phyloP scores from a whole-genome alignment of 805 yeast species.

The Wilhelminamyces savonicus region DNA sequence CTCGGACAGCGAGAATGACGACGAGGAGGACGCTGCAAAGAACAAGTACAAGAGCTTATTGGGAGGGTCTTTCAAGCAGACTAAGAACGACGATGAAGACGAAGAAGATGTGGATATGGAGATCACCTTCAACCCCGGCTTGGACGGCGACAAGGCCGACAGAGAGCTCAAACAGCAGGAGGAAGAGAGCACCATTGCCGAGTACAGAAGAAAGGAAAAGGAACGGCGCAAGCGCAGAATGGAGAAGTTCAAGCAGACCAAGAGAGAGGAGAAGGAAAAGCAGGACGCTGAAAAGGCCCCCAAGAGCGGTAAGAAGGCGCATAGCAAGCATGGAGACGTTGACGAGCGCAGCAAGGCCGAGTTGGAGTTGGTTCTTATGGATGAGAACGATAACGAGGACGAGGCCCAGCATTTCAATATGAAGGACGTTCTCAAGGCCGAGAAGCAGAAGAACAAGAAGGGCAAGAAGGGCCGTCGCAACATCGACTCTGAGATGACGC shows the following conservation, averaged over 20 bases:
- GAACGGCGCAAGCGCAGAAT: conserved; percentile 85
- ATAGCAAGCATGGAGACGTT: conserved; percentile 1
- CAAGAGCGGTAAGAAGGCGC: conserved; percentile 6
- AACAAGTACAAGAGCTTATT: conserved; percentile 59
- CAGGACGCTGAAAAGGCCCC: conserved; percentile 29
- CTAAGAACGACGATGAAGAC: conserved; percentile 27
- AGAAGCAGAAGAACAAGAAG: conserved; percentile 52
- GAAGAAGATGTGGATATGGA: conserved; percentile 85
- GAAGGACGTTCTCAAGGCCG: conserved; percentile 72
- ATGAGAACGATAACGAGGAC: conserved; percentile 34
- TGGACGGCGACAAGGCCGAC: conserved; percentile 41
- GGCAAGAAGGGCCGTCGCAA: conserved; percentile 41
- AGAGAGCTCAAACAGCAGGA: conserved; percentile 32
- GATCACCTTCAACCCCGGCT: conserved; percentile 89
- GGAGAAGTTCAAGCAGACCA: conserved; percentile 62
- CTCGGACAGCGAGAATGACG: conserved; percentile 23
- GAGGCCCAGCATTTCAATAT: conserved; percentile 64
- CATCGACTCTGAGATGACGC: conserved; percentile 43
- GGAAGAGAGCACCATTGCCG: conserved; percentile 72
- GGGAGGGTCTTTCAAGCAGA: conserved; percentile 31
- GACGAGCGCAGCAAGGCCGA: conserved; percentile 46
- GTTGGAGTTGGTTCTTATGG: conserved; percentile 68
- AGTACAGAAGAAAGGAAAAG: conserved; percentile 80
- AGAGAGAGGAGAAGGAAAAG: conserved; percentile 47
- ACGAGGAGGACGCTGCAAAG: conserved; percentile 20